Base-by-base conservation (phyloP, 345 rosid genomes). In the Citrus medica region DNA sequence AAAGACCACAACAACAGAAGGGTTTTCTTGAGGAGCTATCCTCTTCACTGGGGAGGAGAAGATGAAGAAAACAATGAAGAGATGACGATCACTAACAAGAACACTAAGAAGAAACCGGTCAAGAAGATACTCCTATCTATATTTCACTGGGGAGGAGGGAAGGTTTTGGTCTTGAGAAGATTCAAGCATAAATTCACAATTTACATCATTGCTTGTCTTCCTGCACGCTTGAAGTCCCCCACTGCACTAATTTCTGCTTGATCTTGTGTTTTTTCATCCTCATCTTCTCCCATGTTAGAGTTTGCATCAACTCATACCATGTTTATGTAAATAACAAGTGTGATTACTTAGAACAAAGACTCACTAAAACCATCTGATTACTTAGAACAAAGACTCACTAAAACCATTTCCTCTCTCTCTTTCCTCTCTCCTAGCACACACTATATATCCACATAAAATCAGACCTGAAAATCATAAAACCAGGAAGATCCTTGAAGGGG, bases 1-100 rank as follows among this genome's bases (percentile, higher is more conserved):
- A 86, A 88, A 81, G 90, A 88, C 84, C 84, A 83, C 79, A 79
- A 69, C 35, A 78, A 69, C 77, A 83, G 86, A 77, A 80, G 91
- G 74, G 85, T 60, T 69, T 91, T 89, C 69, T 76, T 91, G 78
- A 82, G 88, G 80, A 91, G 92, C 81, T 91, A 88, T 78, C 92
- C 94, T 75, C 91, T 87, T 79, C 74, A 79, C 35, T 79, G 78
- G 86, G 86, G 67, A 65, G 80, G 75, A 35, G 85, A 83, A 77
- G 90, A 79, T 0, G 78, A 76, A 37, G 82, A 21, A 59, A 56
- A 71, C 28, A 64, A 77, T 0, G 74, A 84, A 25, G 81, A 84
- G 75, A 78, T 9, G 0, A 73, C 14, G 27, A 70, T 64, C 62
- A 63, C 46, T 40, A 55, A 40, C 48, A 64, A 63, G 60, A 80